Percentiles rank a stretch among this genome's conserved stretches.
These are phyloP conservation scores for Rachicladosporium sp. DNA, from an alignment of 2,329 filamentous ascomycete genomes.

Conservation along the genomic window DNA sequence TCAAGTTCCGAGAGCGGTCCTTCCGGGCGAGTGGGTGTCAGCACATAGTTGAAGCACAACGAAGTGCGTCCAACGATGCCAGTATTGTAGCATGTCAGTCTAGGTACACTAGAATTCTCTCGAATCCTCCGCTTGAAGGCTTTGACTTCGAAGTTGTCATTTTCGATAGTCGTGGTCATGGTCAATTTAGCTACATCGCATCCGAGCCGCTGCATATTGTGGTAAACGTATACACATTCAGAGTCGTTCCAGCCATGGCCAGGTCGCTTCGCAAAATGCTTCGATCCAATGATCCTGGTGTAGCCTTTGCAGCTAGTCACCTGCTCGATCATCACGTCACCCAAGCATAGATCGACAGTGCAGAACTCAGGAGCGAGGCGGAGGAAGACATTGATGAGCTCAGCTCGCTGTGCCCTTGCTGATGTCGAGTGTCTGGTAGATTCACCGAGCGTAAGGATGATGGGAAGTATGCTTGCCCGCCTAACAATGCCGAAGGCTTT, in stretches of 20 bases:
- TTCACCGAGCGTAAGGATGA: conserved; percentile 28
- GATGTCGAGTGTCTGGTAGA: conserved; percentile 4
- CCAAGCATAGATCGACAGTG: conserved; percentile 48
- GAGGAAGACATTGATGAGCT: conserved; percentile 46
- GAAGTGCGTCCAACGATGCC: conserved; percentile 52
- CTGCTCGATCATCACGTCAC: conserved; percentile 38
- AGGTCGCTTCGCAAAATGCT: conserved; percentile 31
- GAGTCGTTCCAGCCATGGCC: conserved; percentile 44
- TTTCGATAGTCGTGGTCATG: conserved; percentile 41
- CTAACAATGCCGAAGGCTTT: conserved; percentile 47
- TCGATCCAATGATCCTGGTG: conserved; percentile 51
- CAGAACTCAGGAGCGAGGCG: conserved; percentile 49
- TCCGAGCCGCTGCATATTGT: conserved; percentile 43
- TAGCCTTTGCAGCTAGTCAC: conserved; percentile 41
- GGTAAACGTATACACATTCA: conserved; percentile 45
- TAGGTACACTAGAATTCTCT: conserved; percentile 9
- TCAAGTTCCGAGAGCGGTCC: neutral
- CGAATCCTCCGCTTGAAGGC: conserved; percentile 40
- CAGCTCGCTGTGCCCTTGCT: conserved; percentile 8
- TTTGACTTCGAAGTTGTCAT: conserved; percentile 51
- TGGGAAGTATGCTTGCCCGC: conserved; percentile 45
- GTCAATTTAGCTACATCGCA: conserved; percentile 53
- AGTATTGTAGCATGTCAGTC: conserved; percentile 37
- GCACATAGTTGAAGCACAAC: conserved; percentile 51
- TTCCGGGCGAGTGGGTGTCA: conserved; percentile 42